Evolutionary conservation across 805 yeast species (phyloP), one percentile per base, ranked within the genome.

Genomic region (Monosporozyma siamensis): DNA sequence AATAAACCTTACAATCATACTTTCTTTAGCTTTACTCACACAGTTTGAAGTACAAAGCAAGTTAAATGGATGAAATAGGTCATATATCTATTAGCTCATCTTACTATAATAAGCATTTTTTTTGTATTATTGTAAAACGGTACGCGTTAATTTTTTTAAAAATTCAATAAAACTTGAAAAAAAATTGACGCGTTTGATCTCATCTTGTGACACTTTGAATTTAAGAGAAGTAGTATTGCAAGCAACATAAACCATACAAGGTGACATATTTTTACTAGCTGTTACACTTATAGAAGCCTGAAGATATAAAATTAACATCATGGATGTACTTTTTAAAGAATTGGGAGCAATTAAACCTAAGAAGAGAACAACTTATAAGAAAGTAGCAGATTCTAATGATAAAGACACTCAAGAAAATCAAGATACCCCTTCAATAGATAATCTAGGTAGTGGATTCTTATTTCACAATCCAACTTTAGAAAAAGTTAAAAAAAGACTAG

Each of bases 311-410:
- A 25, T 27, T 27, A 7, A 27, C n/a, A 21, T 10, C 15, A 60
- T 61, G 65, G 62, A 61, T 24, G 34, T 43, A 6, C 34, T 56
- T 11, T 44, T 61, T 12, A 53, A 49, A 14, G 46, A 42, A 9
- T 32, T 59, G 6, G 35, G 35, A 8, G 25, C 37, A 14, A n/a
- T 45, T 15, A 52, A 40, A 21, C 32, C 31, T 6, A 48, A 48
- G 29, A 55, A 45, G 41, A 49, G 53, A 38, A 56, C 56, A 3
- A 54, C 61, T 4, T 53, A 53, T 31, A 49, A 53, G 41, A 54
- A 54, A 44, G 39, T 44, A 5, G n/a, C 34, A 11, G 39, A 35
- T 4, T 9, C 9, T 38, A 38, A 37, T 34, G 46, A 47, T 20
- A 38, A 38, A 4, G 47, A 39, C 22, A 40, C 45, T 24, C 46